Evolutionary conservation across 2,329 filamentous ascomycete species (phyloP).

Genomic region (Penicillium verrucosum): DNA sequence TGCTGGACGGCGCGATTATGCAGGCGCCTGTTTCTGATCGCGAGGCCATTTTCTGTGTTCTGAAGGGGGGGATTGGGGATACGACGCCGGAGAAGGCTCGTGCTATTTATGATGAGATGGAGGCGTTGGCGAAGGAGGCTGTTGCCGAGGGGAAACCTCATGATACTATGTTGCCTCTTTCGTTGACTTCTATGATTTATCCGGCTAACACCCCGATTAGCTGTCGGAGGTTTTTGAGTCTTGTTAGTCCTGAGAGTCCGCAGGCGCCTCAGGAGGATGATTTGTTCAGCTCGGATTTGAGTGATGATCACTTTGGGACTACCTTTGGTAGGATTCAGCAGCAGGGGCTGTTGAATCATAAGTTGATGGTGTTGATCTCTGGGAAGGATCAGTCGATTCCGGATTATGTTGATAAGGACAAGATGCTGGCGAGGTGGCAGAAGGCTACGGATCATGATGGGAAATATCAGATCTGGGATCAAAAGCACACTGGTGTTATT

Average conservation of each 20-base stretch:
- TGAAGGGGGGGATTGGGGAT: constrained; percentile 28
- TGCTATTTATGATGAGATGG: constrained; percentile 32
- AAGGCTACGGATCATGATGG: constrained; percentile 35
- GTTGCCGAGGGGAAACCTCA: constrained; percentile 16
- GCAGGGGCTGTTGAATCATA: constrained; percentile 38
- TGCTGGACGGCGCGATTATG: constrained; percentile 70
- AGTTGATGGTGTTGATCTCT: constrained; percentile 47
- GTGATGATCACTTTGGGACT: constrained; percentile 52
- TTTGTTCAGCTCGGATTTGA: constrained; percentile 75
- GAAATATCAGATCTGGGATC: constrained; percentile 45
- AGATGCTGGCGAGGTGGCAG: constrained; percentile 43
- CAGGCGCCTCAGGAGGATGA: constrained; percentile 70
- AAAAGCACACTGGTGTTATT: constrained; percentile 46
- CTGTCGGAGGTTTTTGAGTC: constrained; percentile 56
- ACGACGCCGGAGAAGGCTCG: constrained; percentile 23
- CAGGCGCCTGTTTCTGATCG: constrained; percentile 78
- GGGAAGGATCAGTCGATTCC: constrained; percentile 48
- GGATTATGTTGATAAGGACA: constrained; percentile 46
- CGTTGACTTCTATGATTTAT: constrained; percentile 33
- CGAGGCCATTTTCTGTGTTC: constrained; percentile 54
- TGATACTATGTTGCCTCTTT: constrained; percentile 35
- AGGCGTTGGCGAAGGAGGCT: constrained; percentile 31
- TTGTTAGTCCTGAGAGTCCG: constrained; percentile 53
- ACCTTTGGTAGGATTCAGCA: constrained; percentile 59
- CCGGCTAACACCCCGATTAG: constrained; percentile 47